Conservation (phyloP, 73 alveolate species). For the Breviolum minutum region DNA sequence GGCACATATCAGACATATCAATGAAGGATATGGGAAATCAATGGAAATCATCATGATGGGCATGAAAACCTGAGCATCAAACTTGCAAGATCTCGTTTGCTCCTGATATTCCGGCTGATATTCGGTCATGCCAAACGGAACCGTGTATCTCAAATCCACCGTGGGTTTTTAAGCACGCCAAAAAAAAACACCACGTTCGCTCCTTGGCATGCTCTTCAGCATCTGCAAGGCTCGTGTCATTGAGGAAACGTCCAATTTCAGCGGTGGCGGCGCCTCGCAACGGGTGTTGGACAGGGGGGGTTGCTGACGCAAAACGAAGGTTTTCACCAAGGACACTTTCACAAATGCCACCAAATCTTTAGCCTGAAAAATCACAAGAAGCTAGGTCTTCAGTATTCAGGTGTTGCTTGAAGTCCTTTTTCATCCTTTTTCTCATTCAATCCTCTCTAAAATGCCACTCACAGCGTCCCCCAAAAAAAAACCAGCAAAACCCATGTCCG, state of each 20-base stretch:
- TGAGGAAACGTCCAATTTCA: conserved; percentile 21
- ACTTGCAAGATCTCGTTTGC: conserved; percentile 34
- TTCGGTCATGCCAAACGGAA: background rate
- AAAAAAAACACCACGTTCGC: background rate
- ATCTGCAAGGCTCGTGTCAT: conserved; percentile 4
- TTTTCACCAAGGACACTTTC: background rate
- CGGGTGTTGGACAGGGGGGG: background rate
- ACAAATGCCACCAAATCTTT: background rate
- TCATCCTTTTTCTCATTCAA: no score
- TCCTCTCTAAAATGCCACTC: no score
- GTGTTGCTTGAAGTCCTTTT: no score
- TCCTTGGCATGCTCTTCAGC: conserved; percentile 12
- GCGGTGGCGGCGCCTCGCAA: conserved; percentile 37
- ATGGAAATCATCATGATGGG: background rate
- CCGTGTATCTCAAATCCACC: background rate
- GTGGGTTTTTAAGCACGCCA: background rate
- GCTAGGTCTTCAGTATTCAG: no score
- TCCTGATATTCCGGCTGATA: background rate
- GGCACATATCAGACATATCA: no score
- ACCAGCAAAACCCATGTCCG: no score
- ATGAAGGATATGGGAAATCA: background rate
- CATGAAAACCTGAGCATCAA: background rate
- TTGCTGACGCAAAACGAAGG: no score
- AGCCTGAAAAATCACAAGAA: no score
- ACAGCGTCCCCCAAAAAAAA: no score